Evolutionary conservation across 2,329 filamentous ascomycete genomes (phyloP).

Genomic region (Diplodia scrobiculata): DNA sequence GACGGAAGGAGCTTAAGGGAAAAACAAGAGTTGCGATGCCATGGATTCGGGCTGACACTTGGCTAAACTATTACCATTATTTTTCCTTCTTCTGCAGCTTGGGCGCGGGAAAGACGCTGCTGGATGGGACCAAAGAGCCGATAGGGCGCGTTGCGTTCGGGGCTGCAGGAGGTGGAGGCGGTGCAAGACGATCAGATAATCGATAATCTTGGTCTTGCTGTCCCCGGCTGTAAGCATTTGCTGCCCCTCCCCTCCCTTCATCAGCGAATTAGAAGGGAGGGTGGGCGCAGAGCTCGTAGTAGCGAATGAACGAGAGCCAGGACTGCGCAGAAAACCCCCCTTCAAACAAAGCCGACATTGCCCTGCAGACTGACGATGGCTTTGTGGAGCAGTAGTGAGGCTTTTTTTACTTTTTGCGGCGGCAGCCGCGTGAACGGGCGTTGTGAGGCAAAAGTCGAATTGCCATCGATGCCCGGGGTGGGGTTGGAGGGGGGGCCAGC

Average conservation of each 20-base stretch:
- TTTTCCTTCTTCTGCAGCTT: too few relatives aligned
- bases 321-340: background rate
- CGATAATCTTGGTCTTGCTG: too few relatives aligned
- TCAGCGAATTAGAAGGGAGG: background rate
- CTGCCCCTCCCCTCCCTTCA: too few relatives aligned
- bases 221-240: too few relatives aligned
- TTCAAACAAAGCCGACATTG: background rate
- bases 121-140: too few relatives aligned
- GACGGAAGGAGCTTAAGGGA: background rate
- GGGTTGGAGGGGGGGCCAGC: background rate
- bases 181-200: too few relatives aligned
- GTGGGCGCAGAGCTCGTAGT: background rate
- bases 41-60: background rate
- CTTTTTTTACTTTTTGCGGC: constrained; percentile 14
- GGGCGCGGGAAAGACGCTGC: too few relatives aligned
- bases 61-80: background rate
- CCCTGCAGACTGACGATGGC: background rate
- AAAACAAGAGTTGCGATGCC: background rate
- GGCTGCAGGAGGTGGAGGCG: too few relatives aligned
- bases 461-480: background rate
- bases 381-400: background rate
- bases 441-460: background rate
- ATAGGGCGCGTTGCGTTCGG: too few relatives aligned
- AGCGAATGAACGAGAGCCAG: background rate
- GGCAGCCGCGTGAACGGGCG: constrained; percentile 14